Percentiles rank a stretch among this genome's conserved stretches.
These are phyloP conservation scores for Diplodia mutila DNA, from an alignment of 2,329 filamentous ascomycete genomes.

Conservation along the genomic window DNA sequence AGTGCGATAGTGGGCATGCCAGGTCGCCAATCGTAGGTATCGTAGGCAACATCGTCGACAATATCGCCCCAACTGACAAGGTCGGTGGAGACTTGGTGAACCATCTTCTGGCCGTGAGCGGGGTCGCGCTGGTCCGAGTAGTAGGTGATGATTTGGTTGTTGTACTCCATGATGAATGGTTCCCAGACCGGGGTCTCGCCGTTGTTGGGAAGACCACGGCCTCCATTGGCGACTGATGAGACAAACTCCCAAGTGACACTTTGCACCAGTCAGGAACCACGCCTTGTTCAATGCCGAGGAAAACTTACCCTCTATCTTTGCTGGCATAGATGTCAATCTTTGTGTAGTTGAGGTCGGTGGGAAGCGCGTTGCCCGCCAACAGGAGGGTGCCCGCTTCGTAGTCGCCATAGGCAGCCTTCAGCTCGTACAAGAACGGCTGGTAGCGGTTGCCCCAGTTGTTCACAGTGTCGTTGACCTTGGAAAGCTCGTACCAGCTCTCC, in stretches of 20 bases:
- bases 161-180: slow-evolving; percentile 65
- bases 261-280: background rate
- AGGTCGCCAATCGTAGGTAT: slow-evolving; percentile 65
- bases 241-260: slow-evolving; percentile 66
- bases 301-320: slow-evolving; percentile 55
- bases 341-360: slow-evolving; percentile 62
- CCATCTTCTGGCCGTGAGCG: slow-evolving; percentile 68
- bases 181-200: slow-evolving; percentile 74
- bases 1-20: slow-evolving; percentile 68
- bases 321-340: slow-evolving; percentile 72
- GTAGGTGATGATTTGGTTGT: slow-evolving; percentile 66
- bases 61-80: slow-evolving; percentile 62
- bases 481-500: slow-evolving; percentile 65
- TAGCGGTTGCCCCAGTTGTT: slow-evolving; percentile 69
- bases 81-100: slow-evolving; percentile 65
- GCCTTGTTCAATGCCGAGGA: background rate
- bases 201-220: slow-evolving; percentile 65
- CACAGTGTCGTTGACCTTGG: slow-evolving; percentile 64
- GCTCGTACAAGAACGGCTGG: slow-evolving; percentile 69
- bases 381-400: slow-evolving; percentile 67
- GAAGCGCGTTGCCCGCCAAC: slow-evolving; percentile 63
- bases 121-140: slow-evolving; percentile 71
- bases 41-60: slow-evolving; percentile 66
- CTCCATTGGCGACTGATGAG: slow-evolving; percentile 66
- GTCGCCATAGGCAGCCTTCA: slow-evolving; percentile 61